These are phyloP conservation scores for Cinnamomum micranthum DNA, from an alignment of 164 flowering plant genomes.

Conservation along the genomic window DNA sequence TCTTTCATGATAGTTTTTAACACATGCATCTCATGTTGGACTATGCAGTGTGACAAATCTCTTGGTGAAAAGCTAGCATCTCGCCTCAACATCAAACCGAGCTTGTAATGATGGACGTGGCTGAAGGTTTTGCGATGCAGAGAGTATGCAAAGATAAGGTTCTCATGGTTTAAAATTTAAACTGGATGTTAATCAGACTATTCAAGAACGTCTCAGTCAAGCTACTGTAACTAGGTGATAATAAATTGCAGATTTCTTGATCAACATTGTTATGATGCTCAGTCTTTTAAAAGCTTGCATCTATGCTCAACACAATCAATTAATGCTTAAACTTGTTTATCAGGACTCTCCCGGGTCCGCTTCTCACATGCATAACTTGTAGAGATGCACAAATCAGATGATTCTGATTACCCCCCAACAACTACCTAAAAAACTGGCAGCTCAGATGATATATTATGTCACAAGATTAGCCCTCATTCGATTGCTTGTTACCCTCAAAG, in stretches of 20 bases:
- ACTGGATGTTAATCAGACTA: neutral
- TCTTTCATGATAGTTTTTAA: neutral
- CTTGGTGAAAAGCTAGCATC: conserved; percentile 83
- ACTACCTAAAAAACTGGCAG: too few species aligned
- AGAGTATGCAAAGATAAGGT: conserved; percentile 1
- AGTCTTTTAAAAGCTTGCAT: too few species aligned
- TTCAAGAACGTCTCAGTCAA: neutral
- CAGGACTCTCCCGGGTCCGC: too few species aligned
- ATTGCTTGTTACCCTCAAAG: too few species aligned
- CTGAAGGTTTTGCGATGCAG: conserved; percentile 14
- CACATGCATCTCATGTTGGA: neutral
- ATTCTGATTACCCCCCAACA: too few species aligned
- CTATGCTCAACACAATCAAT: too few species aligned
- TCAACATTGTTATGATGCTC: too few species aligned
- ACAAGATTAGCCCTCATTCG: too few species aligned
- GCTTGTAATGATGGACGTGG: conserved; percentile 31
- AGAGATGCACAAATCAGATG: too few species aligned
- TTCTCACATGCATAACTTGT: too few species aligned
- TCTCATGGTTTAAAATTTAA: neutral
- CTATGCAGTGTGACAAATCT: conserved; percentile 68
- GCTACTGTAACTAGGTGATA: conserved; percentile 7
- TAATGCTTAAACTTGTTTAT: too few species aligned
- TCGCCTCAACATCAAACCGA: conserved; percentile 76
- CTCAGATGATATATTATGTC: too few species aligned
- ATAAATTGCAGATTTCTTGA: neutral